Evolutionary conservation across 2,329 filamentous ascomycete species (phyloP), one percentile per base, ranked within the genome.

Genomic region (Emericellopsis cladophorae): DNA sequence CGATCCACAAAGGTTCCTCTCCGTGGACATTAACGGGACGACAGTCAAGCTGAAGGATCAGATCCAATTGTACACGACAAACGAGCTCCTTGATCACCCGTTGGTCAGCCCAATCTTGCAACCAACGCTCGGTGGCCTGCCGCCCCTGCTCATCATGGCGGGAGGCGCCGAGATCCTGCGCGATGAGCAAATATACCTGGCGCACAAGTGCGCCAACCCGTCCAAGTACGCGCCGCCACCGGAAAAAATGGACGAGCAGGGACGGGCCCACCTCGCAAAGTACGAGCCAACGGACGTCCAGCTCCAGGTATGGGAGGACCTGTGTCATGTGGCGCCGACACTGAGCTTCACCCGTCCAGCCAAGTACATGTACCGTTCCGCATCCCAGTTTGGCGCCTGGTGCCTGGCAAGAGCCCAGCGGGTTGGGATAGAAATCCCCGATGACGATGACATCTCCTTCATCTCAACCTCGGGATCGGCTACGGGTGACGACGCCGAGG

Each of bases 311-410:
- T 96, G 90, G 89, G 90, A 96, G 43, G 84, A 95, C 51, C 66
- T 96, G 3, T 96, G 92, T 52, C 90, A 96, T 55, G 89, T 94
- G 6, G 81, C 83, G 1, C 86, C 90, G 1, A 95, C 89, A 0
- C 70, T 96, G n/a, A 94, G 86, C 51, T 96, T 95, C 57, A 96
- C 90, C 0, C 75, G 81, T n/a, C 92, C 92, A 1, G 92, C 90
- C 36, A 96, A 96, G 58, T 84, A 84, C 62, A 95, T 96, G 88
- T 96, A 87, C 57, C 76, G 90, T 37, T 85, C 86, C 2, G 79
- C 95, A 40, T 84, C 92, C 0, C 90, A 95, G 50, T 96, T 98
- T 53, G 84, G 88, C 2, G 87, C 89, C 0, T 96, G 89, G 89
- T 83, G 84, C 0, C 69, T 95, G 18, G 86, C 89, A 1, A 72